Evolutionary conservation across 169 alveolate genomes (phyloP).

Genomic region (Toxoplasma gondii): DNA sequence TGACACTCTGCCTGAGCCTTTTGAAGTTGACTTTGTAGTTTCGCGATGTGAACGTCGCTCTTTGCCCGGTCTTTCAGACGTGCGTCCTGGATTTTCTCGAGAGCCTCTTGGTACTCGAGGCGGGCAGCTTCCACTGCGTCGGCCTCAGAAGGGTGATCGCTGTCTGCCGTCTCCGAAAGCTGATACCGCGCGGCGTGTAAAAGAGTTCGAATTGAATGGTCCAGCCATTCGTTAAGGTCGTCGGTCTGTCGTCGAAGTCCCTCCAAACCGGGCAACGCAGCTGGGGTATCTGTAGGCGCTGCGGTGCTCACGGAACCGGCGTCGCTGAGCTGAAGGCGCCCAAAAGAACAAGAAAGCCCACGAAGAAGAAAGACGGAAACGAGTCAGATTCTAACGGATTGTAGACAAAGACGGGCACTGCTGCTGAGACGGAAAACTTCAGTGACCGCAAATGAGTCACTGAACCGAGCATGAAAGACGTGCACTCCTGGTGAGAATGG

Average conservation of each 20-base stretch:
- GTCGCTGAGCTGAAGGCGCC: conserved; percentile 12
- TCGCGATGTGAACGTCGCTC: conserved; percentile 2
- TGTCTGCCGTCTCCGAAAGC: neutral
- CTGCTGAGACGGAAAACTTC: too few species aligned
- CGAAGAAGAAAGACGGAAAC: neutral
- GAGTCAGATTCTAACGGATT: too few species aligned
- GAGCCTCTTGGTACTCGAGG: neutral
- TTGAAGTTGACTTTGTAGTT: conserved; percentile 7
- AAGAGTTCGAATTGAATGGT: neutral
- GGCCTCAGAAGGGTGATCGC: neutral
- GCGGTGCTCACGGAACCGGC: conserved; percentile 35
- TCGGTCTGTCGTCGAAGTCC: conserved; percentile 13
- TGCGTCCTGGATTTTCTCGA: neutral
- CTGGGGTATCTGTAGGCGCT: neutral
- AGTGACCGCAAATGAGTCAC: too few species aligned
- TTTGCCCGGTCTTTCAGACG: conserved; percentile 32
- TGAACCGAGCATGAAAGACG: too few species aligned
- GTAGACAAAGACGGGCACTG: too few species aligned
- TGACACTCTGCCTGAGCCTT: neutral
- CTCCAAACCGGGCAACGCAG: neutral
- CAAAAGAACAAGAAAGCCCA: neutral
- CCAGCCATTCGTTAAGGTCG: conserved; percentile 16
- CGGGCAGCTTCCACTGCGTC: neutral
- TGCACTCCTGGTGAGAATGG: too few species aligned
- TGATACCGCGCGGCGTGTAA: neutral